Base-by-base conservation (phyloP, 2,329 filamentous ascomycete species). In the Fusarium veterinarium region DNA sequence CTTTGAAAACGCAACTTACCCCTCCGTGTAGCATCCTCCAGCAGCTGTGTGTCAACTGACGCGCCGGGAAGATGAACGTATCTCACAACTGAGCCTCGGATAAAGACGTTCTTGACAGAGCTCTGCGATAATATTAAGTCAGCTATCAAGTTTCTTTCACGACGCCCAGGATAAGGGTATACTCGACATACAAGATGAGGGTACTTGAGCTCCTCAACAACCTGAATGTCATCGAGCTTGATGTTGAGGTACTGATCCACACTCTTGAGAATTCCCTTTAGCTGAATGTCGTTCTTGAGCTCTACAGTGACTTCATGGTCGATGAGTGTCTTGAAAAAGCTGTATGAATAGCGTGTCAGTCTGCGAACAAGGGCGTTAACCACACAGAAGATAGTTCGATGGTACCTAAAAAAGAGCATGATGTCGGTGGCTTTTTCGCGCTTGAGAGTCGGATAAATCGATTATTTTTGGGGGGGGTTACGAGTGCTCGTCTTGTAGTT, bases 201-300 rank as follows among this genome's bases (percentile, higher is more conserved):
- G 81, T 98, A 98, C 83, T 95, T 95, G 80, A 96, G 86, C 84
- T 98, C 94, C 75, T 99, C 95, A 31, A 97, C 89, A 37, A 98
- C 95, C 72, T 91, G 89, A 69, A 98, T 97, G 80, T 98, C 94
- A 80, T 99, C 96, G 56, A 99, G 90, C 87, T 98, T 98, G 85
- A 99, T 98, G 85, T 99, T 99, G 80, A 99, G 90, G 84, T 97
- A 99, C 86, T 98, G 96, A 82, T 99, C 96, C 75, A 99, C 95
- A 80, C 93, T 97, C 87, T 98, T 99, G 75, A 99, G 88, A 40
- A 92, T 97, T 75, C 96, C 96, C 78, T 94, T 93, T 82, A 99
- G 97, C 81, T 95, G 95, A 77, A 99, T 97, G 85, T 99, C 96
- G 83, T 99, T 99, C 86, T 99, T 99, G 82, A 99, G 93, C 87